Conservation (phyloP, 352 stramenopile species). For the Saprolegnia diclina region DNA sequence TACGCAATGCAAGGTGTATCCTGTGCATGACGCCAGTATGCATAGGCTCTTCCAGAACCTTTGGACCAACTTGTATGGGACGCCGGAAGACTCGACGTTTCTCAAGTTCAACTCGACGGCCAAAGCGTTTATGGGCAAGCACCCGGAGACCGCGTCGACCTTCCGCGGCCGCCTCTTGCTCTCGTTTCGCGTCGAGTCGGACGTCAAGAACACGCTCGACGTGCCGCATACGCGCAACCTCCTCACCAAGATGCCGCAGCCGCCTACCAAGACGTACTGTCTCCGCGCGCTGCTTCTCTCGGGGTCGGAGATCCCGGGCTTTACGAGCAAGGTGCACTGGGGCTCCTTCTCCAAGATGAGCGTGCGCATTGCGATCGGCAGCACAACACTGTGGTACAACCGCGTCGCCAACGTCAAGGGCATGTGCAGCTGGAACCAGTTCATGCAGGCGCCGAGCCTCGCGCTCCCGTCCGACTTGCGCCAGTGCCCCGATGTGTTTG, state of each 20-base stretch:
- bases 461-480: slow-evolving; percentile 60
- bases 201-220: slow-evolving; percentile 58
- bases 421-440: slow-evolving; percentile 77
- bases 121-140: slow-evolving; percentile 52
- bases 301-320: slow-evolving; percentile 73
- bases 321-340: slow-evolving; percentile 60
- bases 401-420: slow-evolving; percentile 57
- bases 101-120: slow-evolving; percentile 41
- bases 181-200: slow-evolving; percentile 58
- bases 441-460: slow-evolving; percentile 51
- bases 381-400: slow-evolving; percentile 47
- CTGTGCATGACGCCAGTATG: too few species aligned
- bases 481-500: slow-evolving; percentile 74
- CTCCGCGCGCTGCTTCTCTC: slow-evolving; percentile 63
- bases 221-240: slow-evolving; percentile 61
- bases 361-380: slow-evolving; percentile 62
- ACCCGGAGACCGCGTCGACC: slow-evolving; percentile 56
- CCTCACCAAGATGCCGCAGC: slow-evolving; percentile 36
- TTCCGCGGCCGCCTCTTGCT: slow-evolving; percentile 73
- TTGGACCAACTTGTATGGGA: slow-evolving; percentile 83
- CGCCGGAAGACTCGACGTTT: slow-evolving; percentile 33
- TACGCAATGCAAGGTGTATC: slow-evolving; percentile 21
- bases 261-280: slow-evolving; percentile 43
- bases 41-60: slow-evolving; percentile 35
- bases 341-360: slow-evolving; percentile 71